A percentile compares a stretch with the other conserved stretches of the same genome.
phyloP scores from a whole-genome alignment of 768 basidiomycete species.

The Boletus reticulatus region DNA sequence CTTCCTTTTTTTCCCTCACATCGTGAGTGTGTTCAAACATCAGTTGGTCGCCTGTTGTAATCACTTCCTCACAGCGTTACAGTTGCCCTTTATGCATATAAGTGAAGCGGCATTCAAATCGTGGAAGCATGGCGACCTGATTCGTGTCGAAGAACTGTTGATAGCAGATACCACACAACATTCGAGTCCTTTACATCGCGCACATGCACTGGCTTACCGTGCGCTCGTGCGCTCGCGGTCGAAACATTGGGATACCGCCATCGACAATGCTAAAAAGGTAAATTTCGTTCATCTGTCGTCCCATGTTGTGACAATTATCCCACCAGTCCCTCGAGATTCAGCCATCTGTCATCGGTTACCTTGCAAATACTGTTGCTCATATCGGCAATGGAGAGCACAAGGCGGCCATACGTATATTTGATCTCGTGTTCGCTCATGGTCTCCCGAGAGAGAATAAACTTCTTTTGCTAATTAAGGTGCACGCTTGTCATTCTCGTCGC shows the following conservation, averaged over 20 bases:
- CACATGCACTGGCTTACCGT: constrained; percentile 2
- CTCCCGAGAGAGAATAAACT: neutral
- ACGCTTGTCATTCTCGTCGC: neutral
- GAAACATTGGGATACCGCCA: neutral
- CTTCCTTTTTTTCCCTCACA: no score
- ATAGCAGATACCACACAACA: neutral
- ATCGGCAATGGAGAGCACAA: neutral
- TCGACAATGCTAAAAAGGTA: constrained; percentile 8
- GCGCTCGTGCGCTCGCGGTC: neutral
- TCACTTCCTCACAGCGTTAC: neutral
- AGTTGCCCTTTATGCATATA: constrained; percentile 2
- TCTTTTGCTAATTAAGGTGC: constrained; percentile 12
- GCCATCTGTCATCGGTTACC: constrained; percentile 6
- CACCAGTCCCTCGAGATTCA: constrained; percentile 2
- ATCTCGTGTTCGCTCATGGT: neutral
- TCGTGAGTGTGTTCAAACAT: neutral
- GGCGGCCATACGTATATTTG: neutral
- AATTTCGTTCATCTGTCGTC: fast-evolving
- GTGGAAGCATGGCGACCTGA: neutral
- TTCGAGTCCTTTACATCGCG: neutral
- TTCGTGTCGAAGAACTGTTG: neutral
- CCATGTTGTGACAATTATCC: neutral
- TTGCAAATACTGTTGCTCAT: neutral
- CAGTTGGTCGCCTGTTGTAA: neutral
- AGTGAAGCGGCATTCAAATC: neutral